A percentile compares a stretch with the other conserved stretches of the same genome.
Conservation (phyloP, 169 alveolate genomes). For the Eimeria acervulina region DNA sequence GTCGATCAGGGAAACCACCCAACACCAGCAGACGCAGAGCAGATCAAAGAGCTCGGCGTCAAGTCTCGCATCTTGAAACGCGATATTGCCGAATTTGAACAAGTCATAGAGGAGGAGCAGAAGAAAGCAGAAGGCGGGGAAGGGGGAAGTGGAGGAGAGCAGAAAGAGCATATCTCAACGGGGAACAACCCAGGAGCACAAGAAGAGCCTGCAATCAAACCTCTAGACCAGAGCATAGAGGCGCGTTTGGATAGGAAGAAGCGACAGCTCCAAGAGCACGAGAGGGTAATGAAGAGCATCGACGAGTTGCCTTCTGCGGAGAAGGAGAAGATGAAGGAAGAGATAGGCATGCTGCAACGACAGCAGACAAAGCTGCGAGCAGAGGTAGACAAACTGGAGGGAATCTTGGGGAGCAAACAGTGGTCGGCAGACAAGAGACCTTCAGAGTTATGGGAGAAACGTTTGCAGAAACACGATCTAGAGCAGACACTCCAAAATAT, state of each 20-base stretch:
- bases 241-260: constrained; percentile 14
- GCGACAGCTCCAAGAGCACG: constrained; percentile 7
- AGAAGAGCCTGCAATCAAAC: background rate
- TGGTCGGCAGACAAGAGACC: constrained; percentile 54
- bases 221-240: background rate
- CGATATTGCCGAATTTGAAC: constrained; percentile 19
- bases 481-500: constrained; percentile 46
- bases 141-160: background rate
- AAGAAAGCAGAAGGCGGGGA: background rate
- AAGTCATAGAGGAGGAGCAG: background rate
- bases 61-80: constrained; percentile 6
- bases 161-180: background rate
- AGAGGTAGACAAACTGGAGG: constrained; percentile 14
- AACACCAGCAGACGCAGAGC: background rate
- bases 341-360: constrained; percentile 28
- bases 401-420: background rate
- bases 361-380: background rate
- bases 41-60: background rate
- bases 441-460: constrained; percentile 73
- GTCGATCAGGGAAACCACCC: constrained; percentile 7
- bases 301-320: background rate
- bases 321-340: background rate
- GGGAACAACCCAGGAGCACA: background rate
- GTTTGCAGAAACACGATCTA: constrained; percentile 18
- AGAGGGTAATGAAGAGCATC: background rate